Conservation (phyloP, 331 rosid species). For the Spiraea crenata region DNA sequence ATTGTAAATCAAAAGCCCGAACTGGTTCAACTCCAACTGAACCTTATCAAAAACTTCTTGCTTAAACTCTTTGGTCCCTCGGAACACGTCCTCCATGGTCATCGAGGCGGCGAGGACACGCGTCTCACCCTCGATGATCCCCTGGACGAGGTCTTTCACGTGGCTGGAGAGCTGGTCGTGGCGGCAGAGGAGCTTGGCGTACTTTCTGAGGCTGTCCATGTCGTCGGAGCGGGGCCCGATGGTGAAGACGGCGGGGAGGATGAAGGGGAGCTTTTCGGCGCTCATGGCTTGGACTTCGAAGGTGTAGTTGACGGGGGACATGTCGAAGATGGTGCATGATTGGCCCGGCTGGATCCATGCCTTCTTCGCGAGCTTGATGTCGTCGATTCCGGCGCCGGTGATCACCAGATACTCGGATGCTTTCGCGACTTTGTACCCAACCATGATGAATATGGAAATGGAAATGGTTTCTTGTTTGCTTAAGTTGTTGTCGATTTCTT, state of each 20-base stretch:
- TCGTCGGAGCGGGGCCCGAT: constrained; percentile 31
- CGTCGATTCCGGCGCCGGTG: constrained; percentile 13
- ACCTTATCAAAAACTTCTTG: constrained; percentile 60
- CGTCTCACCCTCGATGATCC: constrained; percentile 35
- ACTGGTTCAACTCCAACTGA: constrained; percentile 60
- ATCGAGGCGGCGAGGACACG: constrained; percentile 36
- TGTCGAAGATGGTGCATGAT: constrained; percentile 1
- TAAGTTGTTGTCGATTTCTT: too few relatives aligned
- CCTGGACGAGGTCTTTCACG: constrained; percentile 27
- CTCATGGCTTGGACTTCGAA: constrained; percentile 32
- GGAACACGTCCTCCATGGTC: constrained; percentile 72
- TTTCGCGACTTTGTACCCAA: constrained; percentile 6
- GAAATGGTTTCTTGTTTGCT: too few relatives aligned
- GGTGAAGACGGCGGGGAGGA: constrained; percentile 32
- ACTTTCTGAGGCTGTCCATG: neutral
- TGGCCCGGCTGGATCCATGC: constrained; percentile 20
- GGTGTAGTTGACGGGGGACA: constrained; percentile 28
- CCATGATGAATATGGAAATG: too few relatives aligned
- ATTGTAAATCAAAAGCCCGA: constrained; percentile 61
- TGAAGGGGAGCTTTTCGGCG: constrained; percentile 31
- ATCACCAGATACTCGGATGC: constrained; percentile 26
- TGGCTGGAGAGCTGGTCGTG: constrained; percentile 26
- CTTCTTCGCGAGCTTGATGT: constrained; percentile 21
- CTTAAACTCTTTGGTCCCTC: constrained; percentile 62
- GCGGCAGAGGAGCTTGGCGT: constrained; percentile 22